These are phyloP conservation scores for Candida qinlingensis DNA, from an alignment of 805 yeast species.

Conservation along the genomic window DNA sequence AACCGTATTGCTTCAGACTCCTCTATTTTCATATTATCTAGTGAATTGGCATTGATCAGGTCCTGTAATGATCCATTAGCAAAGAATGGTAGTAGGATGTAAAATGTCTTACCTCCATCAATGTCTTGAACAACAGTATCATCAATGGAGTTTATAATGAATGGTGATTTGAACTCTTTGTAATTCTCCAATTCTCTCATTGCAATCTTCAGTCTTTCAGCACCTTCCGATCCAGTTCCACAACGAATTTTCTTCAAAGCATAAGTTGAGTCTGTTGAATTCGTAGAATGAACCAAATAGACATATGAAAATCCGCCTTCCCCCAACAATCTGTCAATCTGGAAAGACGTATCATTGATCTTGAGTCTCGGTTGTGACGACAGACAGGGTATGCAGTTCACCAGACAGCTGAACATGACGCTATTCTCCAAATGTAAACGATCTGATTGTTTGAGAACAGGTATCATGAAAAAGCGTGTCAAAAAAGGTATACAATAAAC, in stretches of 20 bases:
- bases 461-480: too few species aligned
- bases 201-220: constrained; percentile 67
- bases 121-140: constrained; percentile 65
- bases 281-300: constrained; percentile 57
- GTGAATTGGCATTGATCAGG: constrained; percentile 56
- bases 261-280: constrained; percentile 38
- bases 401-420: background rate
- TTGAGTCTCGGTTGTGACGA: constrained; percentile 47
- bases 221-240: constrained; percentile 56
- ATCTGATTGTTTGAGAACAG: too few species aligned
- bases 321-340: constrained; percentile 67
- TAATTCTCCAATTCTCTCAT: constrained; percentile 75
- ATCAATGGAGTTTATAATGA: constrained; percentile 64
- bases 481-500: too few species aligned
- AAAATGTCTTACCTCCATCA: constrained; percentile 77
- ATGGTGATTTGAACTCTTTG: constrained; percentile 62
- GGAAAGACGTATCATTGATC: constrained; percentile 58
- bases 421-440: too few species aligned
- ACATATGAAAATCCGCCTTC: constrained; percentile 91
- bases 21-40: constrained; percentile 46
- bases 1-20: constrained; percentile 61
- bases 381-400: constrained; percentile 21
- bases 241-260: constrained; percentile 86
- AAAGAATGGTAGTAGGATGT: constrained; percentile 75
- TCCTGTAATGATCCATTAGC: constrained; percentile 76